These are phyloP conservation scores for Styphnolobium japonicum DNA, from an alignment of 306 rosid species.

Conservation along the genomic window DNA sequence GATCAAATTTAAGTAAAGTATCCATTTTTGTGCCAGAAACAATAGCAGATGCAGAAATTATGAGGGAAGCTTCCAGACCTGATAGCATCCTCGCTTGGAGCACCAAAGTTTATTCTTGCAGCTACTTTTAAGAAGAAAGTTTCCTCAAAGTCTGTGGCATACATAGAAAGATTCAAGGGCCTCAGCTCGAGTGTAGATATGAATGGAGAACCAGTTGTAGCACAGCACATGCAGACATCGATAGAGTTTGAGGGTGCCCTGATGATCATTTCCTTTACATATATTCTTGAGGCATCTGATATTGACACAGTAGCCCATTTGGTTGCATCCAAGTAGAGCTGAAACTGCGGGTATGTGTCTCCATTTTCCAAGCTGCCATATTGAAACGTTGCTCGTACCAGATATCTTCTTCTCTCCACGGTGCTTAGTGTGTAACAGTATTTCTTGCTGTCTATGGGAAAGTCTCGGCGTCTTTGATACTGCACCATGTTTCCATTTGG, in stretches of 20 bases:
- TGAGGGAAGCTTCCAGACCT: slow-evolving; percentile 38
- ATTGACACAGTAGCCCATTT: slow-evolving; percentile 78
- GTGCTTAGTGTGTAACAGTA: slow-evolving; percentile 64
- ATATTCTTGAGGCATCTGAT: slow-evolving; percentile 61
- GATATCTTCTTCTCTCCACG: slow-evolving; percentile 58
- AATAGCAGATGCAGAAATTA: not conserved
- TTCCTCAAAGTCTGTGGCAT: slow-evolving; percentile 82
- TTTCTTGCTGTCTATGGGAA: slow-evolving; percentile 60
- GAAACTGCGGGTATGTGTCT: slow-evolving; percentile 82
- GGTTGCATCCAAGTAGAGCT: slow-evolving; percentile 76
- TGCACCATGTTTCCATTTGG: slow-evolving; percentile 50
- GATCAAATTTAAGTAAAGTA: not conserved
- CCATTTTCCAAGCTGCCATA: slow-evolving; percentile 61
- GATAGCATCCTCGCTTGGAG: slow-evolving; percentile 53
- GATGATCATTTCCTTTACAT: slow-evolving; percentile 72
- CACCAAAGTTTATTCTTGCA: slow-evolving; percentile 86
- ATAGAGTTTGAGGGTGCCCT: slow-evolving; percentile 73
- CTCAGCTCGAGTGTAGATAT: slow-evolving; percentile 83
- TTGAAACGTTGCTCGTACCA: slow-evolving; percentile 69
- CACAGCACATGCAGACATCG: slow-evolving; percentile 78
- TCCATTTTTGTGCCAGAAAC: not conserved
- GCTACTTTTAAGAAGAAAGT: slow-evolving; percentile 68
- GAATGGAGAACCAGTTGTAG: slow-evolving; percentile 82
- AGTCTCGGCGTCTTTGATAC: slow-evolving; percentile 58
- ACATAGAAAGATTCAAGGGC: slow-evolving; percentile 84